Evolutionary conservation across 148 eudicot species (phyloP).

Genomic region (Rhododendron simsii): DNA sequence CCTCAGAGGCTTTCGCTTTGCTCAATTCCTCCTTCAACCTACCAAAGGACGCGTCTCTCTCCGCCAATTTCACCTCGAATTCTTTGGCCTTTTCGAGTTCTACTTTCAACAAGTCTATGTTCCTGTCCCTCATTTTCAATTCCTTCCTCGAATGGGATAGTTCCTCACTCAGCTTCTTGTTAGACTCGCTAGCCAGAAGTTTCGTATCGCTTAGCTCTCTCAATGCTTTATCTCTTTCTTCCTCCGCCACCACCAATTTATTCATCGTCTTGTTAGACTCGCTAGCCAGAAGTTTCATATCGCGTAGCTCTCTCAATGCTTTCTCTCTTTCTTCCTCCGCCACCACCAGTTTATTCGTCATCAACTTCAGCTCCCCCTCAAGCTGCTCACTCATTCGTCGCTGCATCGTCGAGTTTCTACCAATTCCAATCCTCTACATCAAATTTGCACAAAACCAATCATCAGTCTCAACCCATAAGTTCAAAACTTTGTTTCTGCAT

Average conservation of each 20-base stretch:
- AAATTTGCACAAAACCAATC: neutral
- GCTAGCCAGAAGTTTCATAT: constrained; percentile 24
- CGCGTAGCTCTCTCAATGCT: constrained; percentile 22
- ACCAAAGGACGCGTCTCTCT: constrained; percentile 29
- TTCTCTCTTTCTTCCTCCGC: constrained; percentile 38
- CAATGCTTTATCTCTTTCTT: constrained; percentile 32
- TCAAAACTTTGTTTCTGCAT: neutral
- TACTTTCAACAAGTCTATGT: constrained; percentile 32
- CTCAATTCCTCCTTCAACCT: constrained; percentile 29
- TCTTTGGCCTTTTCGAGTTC: constrained; percentile 40
- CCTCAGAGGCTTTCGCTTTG: constrained; percentile 21
- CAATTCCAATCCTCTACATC: constrained; percentile 21
- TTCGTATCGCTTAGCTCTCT: constrained; percentile 33
- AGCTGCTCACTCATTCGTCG: constrained; percentile 23
- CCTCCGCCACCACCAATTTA: constrained; percentile 27
- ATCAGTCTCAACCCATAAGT: neutral
- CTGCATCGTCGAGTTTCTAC: constrained; percentile 17
- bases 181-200: constrained; percentile 20
- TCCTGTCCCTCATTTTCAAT: constrained; percentile 33
- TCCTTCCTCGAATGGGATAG: constrained; percentile 25
- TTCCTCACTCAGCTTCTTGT: constrained; percentile 18
- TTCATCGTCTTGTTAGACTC: constrained; percentile 13
- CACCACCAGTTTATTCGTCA: constrained; percentile 30
- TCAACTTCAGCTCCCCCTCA: constrained; percentile 45
- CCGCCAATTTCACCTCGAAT: constrained; percentile 25